These are phyloP conservation scores for Luvunga scandens DNA, from an alignment of 345 rosid species.

Conservation along the genomic window DNA sequence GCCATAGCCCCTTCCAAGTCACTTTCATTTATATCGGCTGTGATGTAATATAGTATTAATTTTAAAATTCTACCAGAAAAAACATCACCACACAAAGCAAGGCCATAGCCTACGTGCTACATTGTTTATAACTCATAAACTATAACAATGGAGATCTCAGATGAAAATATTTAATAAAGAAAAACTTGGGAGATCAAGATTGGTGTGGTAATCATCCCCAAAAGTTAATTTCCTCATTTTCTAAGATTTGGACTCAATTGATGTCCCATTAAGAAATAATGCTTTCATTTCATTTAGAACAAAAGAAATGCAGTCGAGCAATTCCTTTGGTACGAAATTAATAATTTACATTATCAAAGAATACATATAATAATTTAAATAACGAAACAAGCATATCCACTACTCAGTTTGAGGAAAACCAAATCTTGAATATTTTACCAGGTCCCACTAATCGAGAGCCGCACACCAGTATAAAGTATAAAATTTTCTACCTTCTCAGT, in stretches of 20 bases:
- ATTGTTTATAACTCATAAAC: background rate
- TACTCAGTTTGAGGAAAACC: background rate
- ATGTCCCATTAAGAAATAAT: background rate
- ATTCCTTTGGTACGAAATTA: background rate
- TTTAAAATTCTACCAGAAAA: background rate
- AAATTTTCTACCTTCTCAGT: background rate
- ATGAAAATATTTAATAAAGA: background rate
- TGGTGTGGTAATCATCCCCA: background rate
- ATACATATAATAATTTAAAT: background rate
- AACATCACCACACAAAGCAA: background rate
- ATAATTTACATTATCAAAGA: background rate
- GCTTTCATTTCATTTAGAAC: background rate
- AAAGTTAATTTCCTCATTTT: background rate
- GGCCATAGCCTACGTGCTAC: background rate
- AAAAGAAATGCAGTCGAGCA: background rate
- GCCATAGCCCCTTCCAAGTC: background rate
- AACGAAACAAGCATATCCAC: background rate
- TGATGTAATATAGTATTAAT: too few relatives aligned
- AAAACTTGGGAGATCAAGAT: background rate
- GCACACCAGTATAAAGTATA: too few relatives aligned
- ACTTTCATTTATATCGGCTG: too few relatives aligned
- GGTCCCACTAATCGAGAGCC: too few relatives aligned
- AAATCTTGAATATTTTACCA: too few relatives aligned
- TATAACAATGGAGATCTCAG: background rate
- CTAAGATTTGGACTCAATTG: background rate